Conservation (phyloP, 2,329 filamentous ascomycete genomes). For the Aspergillus neoniger region DNA sequence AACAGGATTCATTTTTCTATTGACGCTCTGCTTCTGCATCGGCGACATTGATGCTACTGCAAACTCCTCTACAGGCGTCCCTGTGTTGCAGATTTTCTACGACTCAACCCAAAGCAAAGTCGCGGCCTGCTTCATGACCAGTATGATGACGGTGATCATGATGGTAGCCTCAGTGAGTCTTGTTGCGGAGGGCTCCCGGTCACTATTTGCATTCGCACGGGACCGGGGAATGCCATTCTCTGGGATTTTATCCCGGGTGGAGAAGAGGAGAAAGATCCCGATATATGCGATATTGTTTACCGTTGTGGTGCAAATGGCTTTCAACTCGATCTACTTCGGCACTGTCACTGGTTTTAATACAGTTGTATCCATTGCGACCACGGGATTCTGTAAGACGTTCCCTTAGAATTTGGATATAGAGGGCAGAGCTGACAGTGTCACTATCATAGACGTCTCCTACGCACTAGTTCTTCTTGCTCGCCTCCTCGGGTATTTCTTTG, state of each 20-base stretch:
- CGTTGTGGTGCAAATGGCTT: constrained; percentile 52
- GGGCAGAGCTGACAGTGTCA: not conserved
- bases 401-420: not conserved
- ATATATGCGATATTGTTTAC: constrained; percentile 53
- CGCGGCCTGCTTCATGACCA: constrained; percentile 50
- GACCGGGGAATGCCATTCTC: constrained; percentile 59
- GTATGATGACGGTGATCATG: constrained; percentile 53
- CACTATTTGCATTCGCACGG: constrained; percentile 50
- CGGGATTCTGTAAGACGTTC: constrained; percentile 54
- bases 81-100: constrained; percentile 56
- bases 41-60: constrained; percentile 52
- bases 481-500: constrained; percentile 49
- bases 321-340: constrained; percentile 59
- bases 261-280: constrained; percentile 50
- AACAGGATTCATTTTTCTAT: constrained; percentile 52
- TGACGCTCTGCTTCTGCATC: constrained; percentile 55
- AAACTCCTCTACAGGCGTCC: constrained; percentile 50
- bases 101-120: constrained; percentile 50
- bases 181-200: constrained; percentile 50
- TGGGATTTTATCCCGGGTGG: constrained; percentile 48
- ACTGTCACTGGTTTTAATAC: constrained; percentile 58
- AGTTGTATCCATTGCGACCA: constrained; percentile 59
- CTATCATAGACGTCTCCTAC: constrained; percentile 54
- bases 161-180: constrained; percentile 50
- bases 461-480: constrained; percentile 57